Conservation (phyloP, 1,284 basidiomycete genomes). For the Violaceomyces palustris region DNA sequence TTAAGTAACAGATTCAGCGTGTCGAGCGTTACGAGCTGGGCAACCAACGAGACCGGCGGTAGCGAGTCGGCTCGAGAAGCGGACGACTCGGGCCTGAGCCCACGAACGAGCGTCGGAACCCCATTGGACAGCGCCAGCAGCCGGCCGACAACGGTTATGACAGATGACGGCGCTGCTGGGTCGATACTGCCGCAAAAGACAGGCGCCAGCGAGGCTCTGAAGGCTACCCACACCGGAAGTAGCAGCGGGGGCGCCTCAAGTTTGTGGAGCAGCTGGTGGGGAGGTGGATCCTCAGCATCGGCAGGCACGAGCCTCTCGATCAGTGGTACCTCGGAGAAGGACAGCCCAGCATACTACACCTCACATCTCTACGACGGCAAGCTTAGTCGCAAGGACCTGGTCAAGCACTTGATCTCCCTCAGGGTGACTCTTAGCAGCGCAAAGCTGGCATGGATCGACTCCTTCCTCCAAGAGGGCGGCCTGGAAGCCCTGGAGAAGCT, state of each 20-base stretch:
- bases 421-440: slow-evolving; percentile 80
- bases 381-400: slow-evolving; percentile 42
- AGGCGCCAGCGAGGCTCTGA: slow-evolving; percentile 1
- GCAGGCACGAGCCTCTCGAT: slow-evolving; percentile 2
- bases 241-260: slow-evolving; percentile 22
- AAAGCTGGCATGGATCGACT: slow-evolving; percentile 70
- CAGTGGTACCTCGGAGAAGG: slow-evolving; percentile 3
- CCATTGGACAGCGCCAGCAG: slow-evolving; percentile 18
- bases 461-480: slow-evolving; percentile 67
- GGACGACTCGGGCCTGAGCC: slow-evolving; percentile 8
- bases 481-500: slow-evolving; percentile 57
- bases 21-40: slow-evolving; percentile 61
- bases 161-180: slow-evolving; percentile 14
- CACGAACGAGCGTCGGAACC: slow-evolving; percentile 8
- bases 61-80: slow-evolving; percentile 7
- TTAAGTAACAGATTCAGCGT: slow-evolving; percentile 72
- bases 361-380: slow-evolving; percentile 16
- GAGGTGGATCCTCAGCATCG: slow-evolving; percentile 13
- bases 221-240: slow-evolving; percentile 25
- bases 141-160: slow-evolving; percentile 14
- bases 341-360: slow-evolving; percentile 9
- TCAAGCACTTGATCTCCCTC: slow-evolving; percentile 75
- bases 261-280: slow-evolving; percentile 42
- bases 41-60: slow-evolving; percentile 16
- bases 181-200: slow-evolving; percentile 2